phyloP scores from a whole-genome alignment of 2,329 filamentous ascomycete species.

The Ceratocystis cubensis region DNA sequence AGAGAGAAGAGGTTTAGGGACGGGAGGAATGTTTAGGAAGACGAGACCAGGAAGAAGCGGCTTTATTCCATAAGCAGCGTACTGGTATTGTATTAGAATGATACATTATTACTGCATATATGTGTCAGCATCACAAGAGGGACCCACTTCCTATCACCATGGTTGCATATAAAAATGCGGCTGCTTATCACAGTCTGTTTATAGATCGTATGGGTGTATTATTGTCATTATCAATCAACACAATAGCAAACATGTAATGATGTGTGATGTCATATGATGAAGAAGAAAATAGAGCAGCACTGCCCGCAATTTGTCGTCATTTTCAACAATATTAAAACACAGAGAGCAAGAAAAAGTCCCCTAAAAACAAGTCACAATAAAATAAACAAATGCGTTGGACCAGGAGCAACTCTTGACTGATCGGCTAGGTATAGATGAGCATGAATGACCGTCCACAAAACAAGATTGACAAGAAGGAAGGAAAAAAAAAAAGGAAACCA shows the following conservation, averaged over 20 bases:
- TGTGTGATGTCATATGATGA: neutral
- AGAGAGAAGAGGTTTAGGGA: neutral
- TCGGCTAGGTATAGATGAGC: constrained; percentile 5
- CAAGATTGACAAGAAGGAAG: neutral
- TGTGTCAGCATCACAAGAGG: too few species aligned
- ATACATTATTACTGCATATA: neutral
- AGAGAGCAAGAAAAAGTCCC: too few species aligned
- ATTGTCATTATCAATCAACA: neutral
- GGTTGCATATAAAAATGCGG: too few species aligned
- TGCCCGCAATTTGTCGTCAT: too few species aligned
- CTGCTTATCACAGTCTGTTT: too few species aligned
- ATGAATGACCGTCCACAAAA: constrained; percentile 1
- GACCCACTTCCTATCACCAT: too few species aligned
- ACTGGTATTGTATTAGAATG: neutral
- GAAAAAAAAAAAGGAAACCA: neutral
- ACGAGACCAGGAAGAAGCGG: neutral
- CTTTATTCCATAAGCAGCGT: neutral
- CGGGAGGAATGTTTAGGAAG: constrained; percentile 1
- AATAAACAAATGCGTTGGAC: constrained; percentile 2
- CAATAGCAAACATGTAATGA: too few species aligned
- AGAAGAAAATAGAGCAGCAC: neutral
- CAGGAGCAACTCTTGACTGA: constrained; percentile 1
- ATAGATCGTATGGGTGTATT: neutral
- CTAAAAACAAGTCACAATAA: neutral
- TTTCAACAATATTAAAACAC: too few species aligned